phyloP scores from a whole-genome alignment of 2,329 filamentous ascomycete species.

The Plenodomus biglobosus region DNA sequence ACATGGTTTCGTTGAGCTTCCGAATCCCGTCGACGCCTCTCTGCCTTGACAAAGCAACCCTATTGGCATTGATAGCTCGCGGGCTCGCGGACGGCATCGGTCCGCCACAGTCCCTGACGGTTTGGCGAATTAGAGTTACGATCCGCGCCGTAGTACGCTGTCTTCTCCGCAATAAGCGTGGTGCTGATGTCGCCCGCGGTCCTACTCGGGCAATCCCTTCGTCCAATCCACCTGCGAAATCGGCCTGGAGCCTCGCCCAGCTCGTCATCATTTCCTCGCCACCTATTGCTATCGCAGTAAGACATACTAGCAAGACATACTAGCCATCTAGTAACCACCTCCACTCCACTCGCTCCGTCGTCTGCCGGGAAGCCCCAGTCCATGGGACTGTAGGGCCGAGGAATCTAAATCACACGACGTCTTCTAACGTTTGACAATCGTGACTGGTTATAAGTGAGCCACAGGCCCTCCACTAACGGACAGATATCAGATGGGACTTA shows the following conservation, averaged over 20 bases:
- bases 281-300: slow-evolving; percentile 34
- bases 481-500: slow-evolving; percentile 50
- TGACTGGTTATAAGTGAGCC: slow-evolving; percentile 42
- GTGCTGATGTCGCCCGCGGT: slow-evolving; percentile 36
- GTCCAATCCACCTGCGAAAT: slow-evolving; percentile 38
- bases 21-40: slow-evolving; percentile 18
- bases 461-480: slow-evolving; percentile 10
- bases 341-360: slow-evolving; percentile 28
- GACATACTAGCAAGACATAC: slow-evolving; percentile 39
- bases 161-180: slow-evolving; percentile 33
- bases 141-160: slow-evolving; percentile 40
- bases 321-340: slow-evolving; percentile 32
- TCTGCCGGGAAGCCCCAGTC: slow-evolving; percentile 20
- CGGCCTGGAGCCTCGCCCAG: slow-evolving; percentile 31
- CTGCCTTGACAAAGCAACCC: slow-evolving; percentile 22
- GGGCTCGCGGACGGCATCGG: slow-evolving; percentile 32
- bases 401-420: slow-evolving; percentile 18
- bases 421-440: slow-evolving; percentile 47
- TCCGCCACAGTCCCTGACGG: slow-evolving; percentile 28
- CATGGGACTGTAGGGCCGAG: slow-evolving; percentile 8
- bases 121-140: slow-evolving; percentile 38
- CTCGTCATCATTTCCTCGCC: slow-evolving; percentile 34
- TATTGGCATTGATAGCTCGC: slow-evolving; percentile 29
- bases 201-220: slow-evolving; percentile 34
- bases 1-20: slow-evolving; percentile 23